Base-by-base conservation (phyloP, 495 filamentous ascomycete species). In the Tetracladium marchalianum region DNA sequence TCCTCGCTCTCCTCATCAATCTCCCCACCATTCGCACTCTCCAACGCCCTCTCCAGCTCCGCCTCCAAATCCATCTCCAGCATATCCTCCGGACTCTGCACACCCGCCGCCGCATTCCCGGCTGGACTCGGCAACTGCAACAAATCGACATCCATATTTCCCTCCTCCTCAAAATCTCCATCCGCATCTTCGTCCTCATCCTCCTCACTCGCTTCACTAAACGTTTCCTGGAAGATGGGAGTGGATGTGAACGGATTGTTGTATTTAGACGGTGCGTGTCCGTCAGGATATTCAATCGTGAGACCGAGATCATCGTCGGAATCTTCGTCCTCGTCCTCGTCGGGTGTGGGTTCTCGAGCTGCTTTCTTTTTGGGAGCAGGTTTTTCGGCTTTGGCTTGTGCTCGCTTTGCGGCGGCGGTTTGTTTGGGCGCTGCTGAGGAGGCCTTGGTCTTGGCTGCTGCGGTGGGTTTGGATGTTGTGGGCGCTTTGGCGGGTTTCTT, bases 1-100 rank as follows among this genome's bases (percentile, higher is more conserved):
- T 60, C 57, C 27, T 60, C 57, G 40, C 57, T 60, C 49, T 60
- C 57, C 40, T 60, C 54, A 40, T 52, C 54, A 34, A 24, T 49
- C 7, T 39, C 46, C 13, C 41, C 32, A 11, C 37, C 43, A 4
- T 37, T 35, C 17, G 49, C 44, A 31, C 11, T 43, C 18, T 47
- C 45, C 37, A 57, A 35, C 19, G 48, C 57, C 39, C 52, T 31
- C 44, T 58, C 57, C 31, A 60, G 43, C 27, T 57, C 57, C 11
- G 41, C 49, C 36, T 61, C 58, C 36, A 61, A 36, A 39, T 57
- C 57, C 18, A 47, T 11, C 19, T 60, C 53, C 17, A 27, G 7
- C 22, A 52, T 43, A 35, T 60, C 57, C 15, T 60, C 57, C 19
- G 56, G 53, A 31, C 47, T 54, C 38, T 54, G 42, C 7, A 35